These are phyloP conservation scores for Leccinum subgranulosum DNA, from an alignment of 768 basidiomycete species.

Conservation along the genomic window DNA sequence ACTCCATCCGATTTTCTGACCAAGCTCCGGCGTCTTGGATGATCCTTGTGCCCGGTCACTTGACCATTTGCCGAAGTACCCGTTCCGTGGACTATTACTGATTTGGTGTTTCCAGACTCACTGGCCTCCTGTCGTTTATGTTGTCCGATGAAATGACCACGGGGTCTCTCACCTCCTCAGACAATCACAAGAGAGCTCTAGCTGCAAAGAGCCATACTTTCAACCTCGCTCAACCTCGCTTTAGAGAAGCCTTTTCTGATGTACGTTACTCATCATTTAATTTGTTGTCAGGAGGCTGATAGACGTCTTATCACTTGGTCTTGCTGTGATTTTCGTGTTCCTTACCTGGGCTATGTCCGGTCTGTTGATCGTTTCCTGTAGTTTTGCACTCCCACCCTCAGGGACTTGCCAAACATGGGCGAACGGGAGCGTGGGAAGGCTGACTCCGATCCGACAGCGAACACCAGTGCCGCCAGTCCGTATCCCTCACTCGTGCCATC, in stretches of 20 bases:
- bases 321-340: slow-evolving; percentile 20
- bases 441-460: slow-evolving; percentile 25
- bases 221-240: slow-evolving; percentile 78
- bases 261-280: slow-evolving; percentile 45
- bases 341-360: slow-evolving; percentile 12
- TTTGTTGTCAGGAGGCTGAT: slow-evolving; percentile 23
- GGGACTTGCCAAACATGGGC: slow-evolving; percentile 92
- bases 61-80: slow-evolving; percentile 9
- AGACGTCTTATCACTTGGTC: slow-evolving; percentile 10
- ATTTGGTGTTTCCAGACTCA: slow-evolving; percentile 54
- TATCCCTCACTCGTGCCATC: slow-evolving; percentile 13
- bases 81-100: slow-evolving; percentile 1
- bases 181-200: slow-evolving; percentile 72
- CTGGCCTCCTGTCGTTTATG: slow-evolving; percentile 94
- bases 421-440: slow-evolving; percentile 65
- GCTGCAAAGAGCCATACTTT: slow-evolving; percentile 80
- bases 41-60: slow-evolving; percentile 8
- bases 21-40: slow-evolving; percentile 3
- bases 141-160: slow-evolving; percentile 96
- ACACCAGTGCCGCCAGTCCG: slow-evolving; percentile 14
- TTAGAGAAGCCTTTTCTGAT: slow-evolving; percentile 86
- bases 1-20: neutral
- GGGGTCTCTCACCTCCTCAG: slow-evolving; percentile 80
- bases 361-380: slow-evolving; percentile 34
- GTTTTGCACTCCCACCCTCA: slow-evolving; percentile 66